phyloP scores from a whole-genome alignment of 2,329 filamentous ascomycete genomes.

The Trichoderma gracile region DNA sequence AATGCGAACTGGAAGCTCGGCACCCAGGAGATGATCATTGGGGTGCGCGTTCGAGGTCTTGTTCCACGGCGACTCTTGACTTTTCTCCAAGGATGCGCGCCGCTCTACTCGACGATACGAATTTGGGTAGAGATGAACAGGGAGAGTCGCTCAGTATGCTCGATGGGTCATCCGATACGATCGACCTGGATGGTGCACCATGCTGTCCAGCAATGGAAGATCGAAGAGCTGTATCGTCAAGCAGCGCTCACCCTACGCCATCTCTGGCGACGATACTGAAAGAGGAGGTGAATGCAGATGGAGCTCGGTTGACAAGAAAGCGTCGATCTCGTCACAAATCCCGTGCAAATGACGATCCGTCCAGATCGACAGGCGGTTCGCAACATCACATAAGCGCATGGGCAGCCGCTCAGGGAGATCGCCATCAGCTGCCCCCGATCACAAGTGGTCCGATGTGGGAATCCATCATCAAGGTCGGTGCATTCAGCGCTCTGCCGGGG shows the following conservation, averaged over 20 bases:
- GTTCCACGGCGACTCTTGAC: conserved; percentile 12
- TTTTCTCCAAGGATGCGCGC: not conserved
- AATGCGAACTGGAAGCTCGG: not conserved
- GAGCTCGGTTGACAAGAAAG: not conserved
- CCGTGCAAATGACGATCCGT: not conserved
- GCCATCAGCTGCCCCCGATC: not conserved
- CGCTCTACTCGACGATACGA: not conserved
- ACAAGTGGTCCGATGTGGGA: not conserved
- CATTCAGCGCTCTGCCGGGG: not conserved
- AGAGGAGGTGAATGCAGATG: not conserved
- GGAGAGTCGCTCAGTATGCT: not conserved
- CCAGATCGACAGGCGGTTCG: too few relatives aligned
- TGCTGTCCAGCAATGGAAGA: not conserved
- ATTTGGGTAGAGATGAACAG: not conserved
- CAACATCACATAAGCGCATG: not conserved
- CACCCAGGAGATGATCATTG: not conserved
- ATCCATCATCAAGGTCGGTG: not conserved
- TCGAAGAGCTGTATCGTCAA: not conserved
- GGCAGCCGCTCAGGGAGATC: not conserved
- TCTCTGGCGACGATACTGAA: not conserved
- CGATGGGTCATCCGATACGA: too few relatives aligned
- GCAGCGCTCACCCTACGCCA: not conserved
- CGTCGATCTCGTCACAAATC: not conserved
- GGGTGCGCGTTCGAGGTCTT: not conserved
- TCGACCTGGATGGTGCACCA: not conserved